Base-by-base conservation (phyloP, 345 rosid genomes). In the Microthlaspi erraticum region DNA sequence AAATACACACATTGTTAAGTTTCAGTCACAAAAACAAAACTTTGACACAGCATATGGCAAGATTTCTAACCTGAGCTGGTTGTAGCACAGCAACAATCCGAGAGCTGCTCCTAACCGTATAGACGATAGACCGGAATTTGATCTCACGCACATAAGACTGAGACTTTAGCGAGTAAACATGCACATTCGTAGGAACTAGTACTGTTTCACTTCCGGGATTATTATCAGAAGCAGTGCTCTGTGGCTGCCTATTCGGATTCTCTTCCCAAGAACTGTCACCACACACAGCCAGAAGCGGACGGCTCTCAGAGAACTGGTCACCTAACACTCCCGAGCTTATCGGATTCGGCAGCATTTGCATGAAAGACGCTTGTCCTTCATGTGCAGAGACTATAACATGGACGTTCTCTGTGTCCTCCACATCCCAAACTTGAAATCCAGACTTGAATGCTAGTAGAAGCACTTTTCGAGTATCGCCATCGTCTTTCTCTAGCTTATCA, bases 351-450 rank as follows among this genome's bases (percentile, higher is more conserved):
- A 85, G 81, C 90, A 94, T 83, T 81, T 91, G 96, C 92, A 94
- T 70, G 60, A 84, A 88, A 29, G 88, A 88, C 56, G 85, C 95
- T 18, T 87, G 88, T 38, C 90, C 99, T 71, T 94, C 97, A 61
- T 81, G 81, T 48, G 83, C 81, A 46, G 96, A 89, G 38, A 88
- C 96, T 43, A 94, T 77, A 68, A 82, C 86, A 44, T 83, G 80
- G 39, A 94, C 95, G 65, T 89, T 85, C 72, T 88, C 87, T 2
- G 89, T 90, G 44, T 91, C 95, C 81, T 94, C 96, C 42, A 89
- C 95, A 80, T 94, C 99, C 97, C 97, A 89, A 70, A 94, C 84
- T 86, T 94, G 97, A 78, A 86, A 94, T 37, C 99, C 97, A 79
- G 95, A 89, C 4, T 66, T 84, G 81, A 86, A 91, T 0, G 91